Conservation (phyloP, 352 stramenopile species). For the Globisporangium nunn region DNA sequence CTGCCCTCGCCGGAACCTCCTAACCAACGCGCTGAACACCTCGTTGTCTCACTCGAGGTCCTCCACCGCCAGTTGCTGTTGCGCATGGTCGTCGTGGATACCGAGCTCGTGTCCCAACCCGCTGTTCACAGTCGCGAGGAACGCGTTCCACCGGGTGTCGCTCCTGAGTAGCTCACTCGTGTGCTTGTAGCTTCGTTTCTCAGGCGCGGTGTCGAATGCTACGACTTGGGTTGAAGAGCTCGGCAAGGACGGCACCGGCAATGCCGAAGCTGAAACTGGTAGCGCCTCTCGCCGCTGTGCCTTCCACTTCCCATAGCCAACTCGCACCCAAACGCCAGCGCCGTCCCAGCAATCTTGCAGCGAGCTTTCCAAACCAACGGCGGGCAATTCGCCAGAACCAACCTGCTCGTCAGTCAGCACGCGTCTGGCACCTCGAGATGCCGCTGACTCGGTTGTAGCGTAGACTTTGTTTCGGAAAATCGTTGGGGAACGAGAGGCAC, state of each 20-base stretch:
- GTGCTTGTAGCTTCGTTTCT: neutral
- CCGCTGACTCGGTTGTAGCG: neutral
- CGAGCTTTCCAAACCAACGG: neutral
- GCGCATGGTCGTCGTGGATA: neutral
- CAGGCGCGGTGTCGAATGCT: conserved; percentile 1
- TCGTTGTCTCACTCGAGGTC: conserved; percentile 18
- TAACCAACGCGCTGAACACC: no score
- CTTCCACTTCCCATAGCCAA: conserved; percentile 19
- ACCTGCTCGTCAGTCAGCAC: neutral
- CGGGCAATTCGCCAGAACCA: neutral
- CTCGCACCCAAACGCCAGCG: conserved; percentile 17
- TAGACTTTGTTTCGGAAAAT: neutral
- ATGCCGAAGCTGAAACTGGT: neutral
- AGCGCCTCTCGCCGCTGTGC: conserved; percentile 3
- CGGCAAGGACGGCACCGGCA: neutral
- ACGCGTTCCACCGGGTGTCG: conserved; percentile 22
- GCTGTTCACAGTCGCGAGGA: conserved; percentile 11
- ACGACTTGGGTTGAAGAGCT: conserved; percentile 9
- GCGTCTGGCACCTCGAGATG: neutral
- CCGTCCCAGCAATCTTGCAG: conserved; percentile 2
- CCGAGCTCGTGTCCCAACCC: conserved; percentile 11
- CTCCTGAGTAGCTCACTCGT: conserved; percentile 22
- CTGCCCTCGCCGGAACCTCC: no score
- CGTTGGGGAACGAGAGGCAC: neutral
- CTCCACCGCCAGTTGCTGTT: conserved; percentile 21